Evolutionary conservation across 1,139 yeast genomes (phyloP), one percentile per base, ranked within the genome.

Genomic region (Geotrichum phurueaensis): DNA sequence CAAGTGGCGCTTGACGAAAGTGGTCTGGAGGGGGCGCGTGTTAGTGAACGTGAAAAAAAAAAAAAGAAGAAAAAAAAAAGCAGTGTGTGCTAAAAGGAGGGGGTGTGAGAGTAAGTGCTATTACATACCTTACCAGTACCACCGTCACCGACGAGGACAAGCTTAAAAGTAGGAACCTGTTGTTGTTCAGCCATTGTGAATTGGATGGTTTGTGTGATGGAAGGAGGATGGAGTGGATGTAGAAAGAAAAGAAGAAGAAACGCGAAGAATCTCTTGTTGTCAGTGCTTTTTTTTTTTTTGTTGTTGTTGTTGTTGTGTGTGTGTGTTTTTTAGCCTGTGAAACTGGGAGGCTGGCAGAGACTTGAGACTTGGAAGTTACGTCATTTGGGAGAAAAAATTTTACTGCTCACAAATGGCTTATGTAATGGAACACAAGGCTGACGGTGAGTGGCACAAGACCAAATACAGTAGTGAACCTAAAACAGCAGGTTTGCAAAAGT

Each of bases 1-100:
- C 79, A 92, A 87, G 81, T 95, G 99, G 84, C 99, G 92, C 85
- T 94, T 95, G 79, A 95, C 99, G 73, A 95, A 95, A 65, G 99
- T 95, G 83, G 99, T 95, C 87, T 81, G 68, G 39, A 25, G n/a
- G 20, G 12, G 53, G 23, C 15, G 23, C 15, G 53, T 39, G 49
- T 45, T 31, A 45, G 56, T 13, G 22, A 25, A n/a, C 25, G 36
- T 45, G 45, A 31, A 54, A 48, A 12, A 48, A 22, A 22, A 25
- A 27, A 52, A 18, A 53, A 51, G 4, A 7, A n/a, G 13, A 47
- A n/a, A n/a, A n/a, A n/a, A n/a, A n/a, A n/a, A n/a, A n/a, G n/a
- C n/a, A n/a, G n/a, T n/a, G n/a, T n/a, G n/a, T n/a, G n/a, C n/a
- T n/a, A n/a, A n/a, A n/a, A n/a, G n/a, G n/a, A n/a, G n/a, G 20